A percentile compares a stretch with the other conserved stretches of the same genome.
phyloP scores from a whole-genome alignment of 306 rosid species.

The Geum urbanum region DNA sequence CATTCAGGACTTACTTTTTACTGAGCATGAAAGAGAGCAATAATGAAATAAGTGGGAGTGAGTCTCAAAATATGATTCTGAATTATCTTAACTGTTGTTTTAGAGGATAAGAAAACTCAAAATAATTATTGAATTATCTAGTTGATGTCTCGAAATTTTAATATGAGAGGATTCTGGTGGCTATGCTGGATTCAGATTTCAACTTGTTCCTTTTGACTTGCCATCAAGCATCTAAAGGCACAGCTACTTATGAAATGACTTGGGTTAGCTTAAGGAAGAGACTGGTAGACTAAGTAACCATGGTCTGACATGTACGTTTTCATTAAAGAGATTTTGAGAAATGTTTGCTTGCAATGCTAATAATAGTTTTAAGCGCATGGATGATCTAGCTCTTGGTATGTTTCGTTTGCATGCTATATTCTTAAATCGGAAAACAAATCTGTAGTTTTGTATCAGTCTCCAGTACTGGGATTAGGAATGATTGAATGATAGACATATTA shows the following conservation, averaged over 20 bases:
- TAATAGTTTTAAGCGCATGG: background rate
- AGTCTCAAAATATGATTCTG: background rate
- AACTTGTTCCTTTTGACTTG: background rate
- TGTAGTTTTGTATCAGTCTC: background rate
- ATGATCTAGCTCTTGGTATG: background rate
- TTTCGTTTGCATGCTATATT: background rate
- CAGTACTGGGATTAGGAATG: background rate
- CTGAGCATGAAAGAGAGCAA: slow-evolving; percentile 9
- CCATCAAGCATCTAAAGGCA: background rate
- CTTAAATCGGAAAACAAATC: background rate
- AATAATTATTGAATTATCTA: background rate
- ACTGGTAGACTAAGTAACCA: background rate
- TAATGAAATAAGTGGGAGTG: background rate
- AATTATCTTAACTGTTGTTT: background rate
- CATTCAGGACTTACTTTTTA: background rate
- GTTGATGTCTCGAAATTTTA: background rate
- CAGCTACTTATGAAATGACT: background rate
- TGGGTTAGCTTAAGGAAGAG: background rate
- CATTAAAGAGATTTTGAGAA: slow-evolving; percentile 10
- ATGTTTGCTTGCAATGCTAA: background rate
- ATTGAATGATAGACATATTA: background rate
- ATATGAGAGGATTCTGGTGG: background rate
- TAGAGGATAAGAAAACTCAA: background rate
- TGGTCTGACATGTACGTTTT: background rate
- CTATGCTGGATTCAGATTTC: background rate